Percentiles rank a stretch among this genome's conserved stretches.
Conservation (phyloP, 257 asterid genomes). For the Solanum boliviense region DNA sequence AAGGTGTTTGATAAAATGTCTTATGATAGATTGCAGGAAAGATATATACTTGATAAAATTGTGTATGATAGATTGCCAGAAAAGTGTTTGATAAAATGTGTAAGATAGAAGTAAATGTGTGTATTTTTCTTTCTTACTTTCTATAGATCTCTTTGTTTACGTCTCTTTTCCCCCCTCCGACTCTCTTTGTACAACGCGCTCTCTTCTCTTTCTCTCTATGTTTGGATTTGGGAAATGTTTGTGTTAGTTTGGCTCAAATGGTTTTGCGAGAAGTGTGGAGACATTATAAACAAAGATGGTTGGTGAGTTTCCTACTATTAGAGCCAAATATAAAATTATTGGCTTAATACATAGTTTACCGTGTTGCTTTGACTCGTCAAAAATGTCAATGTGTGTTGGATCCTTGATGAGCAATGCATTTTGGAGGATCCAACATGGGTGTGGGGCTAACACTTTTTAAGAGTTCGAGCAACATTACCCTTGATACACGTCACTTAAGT, state of each 20-base stretch:
- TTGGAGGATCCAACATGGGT: not conserved
- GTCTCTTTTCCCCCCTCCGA: not conserved
- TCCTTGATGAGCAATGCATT: not conserved
- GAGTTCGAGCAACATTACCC: accelerated
- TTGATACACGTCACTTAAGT: not conserved
- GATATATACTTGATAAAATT: not conserved
- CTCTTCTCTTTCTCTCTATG: not conserved
- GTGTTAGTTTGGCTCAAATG: not conserved
- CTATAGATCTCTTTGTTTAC: not conserved
- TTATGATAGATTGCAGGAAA: not conserved
- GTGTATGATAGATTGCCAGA: not conserved
- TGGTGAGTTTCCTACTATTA: not conserved
- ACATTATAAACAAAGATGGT: not conserved
- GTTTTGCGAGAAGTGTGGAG: not conserved
- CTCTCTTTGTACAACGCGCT: not conserved
- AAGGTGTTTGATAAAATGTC: not conserved
- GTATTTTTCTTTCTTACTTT: not conserved
- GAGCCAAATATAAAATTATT: not conserved
- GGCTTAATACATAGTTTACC: not conserved
- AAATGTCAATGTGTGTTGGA: not conserved
- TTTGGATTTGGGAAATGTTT: not conserved
- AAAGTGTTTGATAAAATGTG: not conserved
- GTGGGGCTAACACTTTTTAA: not conserved
- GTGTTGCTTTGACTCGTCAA: accelerated
- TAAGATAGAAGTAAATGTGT: not conserved